phyloP scores from a whole-genome alignment of 108 stramenopile species.

The Skeletonema marinoi region DNA sequence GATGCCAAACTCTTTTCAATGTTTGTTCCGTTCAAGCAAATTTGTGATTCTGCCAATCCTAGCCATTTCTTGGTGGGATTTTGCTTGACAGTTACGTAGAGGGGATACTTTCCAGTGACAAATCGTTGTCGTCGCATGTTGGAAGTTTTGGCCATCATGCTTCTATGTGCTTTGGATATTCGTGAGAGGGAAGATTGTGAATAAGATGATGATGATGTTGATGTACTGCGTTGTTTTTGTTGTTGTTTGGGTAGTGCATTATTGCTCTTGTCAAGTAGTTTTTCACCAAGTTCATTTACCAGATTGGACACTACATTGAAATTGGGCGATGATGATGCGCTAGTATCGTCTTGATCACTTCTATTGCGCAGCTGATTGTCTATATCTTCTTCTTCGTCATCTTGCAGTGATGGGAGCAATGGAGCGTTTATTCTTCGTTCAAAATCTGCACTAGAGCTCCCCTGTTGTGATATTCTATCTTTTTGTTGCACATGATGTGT shows the following conservation, averaged over 20 bases:
- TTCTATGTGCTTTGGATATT: conserved; percentile 61
- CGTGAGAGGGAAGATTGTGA: conserved; percentile 9
- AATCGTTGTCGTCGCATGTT: conserved; percentile 70
- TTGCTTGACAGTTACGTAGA: conserved; percentile 64
- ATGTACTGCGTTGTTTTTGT: neutral
- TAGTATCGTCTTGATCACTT: neutral
- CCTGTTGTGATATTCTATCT: neutral
- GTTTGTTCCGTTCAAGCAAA: conserved; percentile 74
- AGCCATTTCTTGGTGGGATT: conserved; percentile 78
- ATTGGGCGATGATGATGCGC: neutral
- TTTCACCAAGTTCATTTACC: neutral
- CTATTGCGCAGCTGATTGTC: neutral
- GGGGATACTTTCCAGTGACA: conserved; percentile 72
- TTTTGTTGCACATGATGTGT: neutral
- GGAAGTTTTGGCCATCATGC: conserved; percentile 57
- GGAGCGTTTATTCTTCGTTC: neutral
- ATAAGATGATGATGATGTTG: neutral
- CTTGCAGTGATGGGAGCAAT: neutral
- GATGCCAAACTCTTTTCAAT: conserved; percentile 65
- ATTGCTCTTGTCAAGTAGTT: neutral
- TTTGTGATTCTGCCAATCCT: conserved; percentile 47
- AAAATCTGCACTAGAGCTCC: neutral
- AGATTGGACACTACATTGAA: neutral
- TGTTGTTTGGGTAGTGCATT: neutral
- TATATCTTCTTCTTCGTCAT: neutral